Base-by-base conservation (phyloP, 2,329 filamentous ascomycete species). In the Hyphodiscus sp. region DNA sequence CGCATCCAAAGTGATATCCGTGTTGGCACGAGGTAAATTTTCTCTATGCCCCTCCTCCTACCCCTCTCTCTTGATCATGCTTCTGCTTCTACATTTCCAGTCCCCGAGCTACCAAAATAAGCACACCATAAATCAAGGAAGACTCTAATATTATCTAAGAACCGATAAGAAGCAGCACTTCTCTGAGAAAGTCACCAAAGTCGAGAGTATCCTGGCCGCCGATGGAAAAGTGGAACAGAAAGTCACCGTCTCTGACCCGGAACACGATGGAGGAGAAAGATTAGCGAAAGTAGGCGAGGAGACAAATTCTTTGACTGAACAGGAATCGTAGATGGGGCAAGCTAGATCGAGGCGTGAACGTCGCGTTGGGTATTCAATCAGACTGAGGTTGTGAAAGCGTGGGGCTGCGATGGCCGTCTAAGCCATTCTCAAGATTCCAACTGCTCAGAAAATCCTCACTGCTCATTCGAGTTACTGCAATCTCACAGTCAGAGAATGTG, bases 1-100 rank as follows among this genome's bases (percentile, higher is more conserved):
- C 77, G 94, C 51, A 87, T 97, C 42, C 92, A 97, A 75, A 88
- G 85, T 26, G 91, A 92, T 67, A 91, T 97, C 73, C 78, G 92
- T 13, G 84, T 91, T 44, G 92, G 92, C 1, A 87, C 87, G 26
- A 83, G 86, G 86, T 64, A 53, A 18, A 10, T 26, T 5, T 10
- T 20, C 26, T 43, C n/a, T 51, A 6, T 3, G 6, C 19, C 41
- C 41, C 10, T 10, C 41, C 11, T n/a, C 41, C 41, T n/a, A n/a
- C n/a, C n/a, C n/a, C n/a, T n/a, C 41, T 19, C 10, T 11, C 16
- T 3, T 20, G 19, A 15, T 16, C 20, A 7, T 45, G 18, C 43
- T n/a, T 4, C 19, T 42, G 3, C 41, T 42, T 6, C 3, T 3
- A 16, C 42, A 44, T 19, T 46, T 46, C 23, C 11, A 4, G 13